Base-by-base conservation (phyloP, 352 stramenopile genomes). In the Pythium angustatum region DNA sequence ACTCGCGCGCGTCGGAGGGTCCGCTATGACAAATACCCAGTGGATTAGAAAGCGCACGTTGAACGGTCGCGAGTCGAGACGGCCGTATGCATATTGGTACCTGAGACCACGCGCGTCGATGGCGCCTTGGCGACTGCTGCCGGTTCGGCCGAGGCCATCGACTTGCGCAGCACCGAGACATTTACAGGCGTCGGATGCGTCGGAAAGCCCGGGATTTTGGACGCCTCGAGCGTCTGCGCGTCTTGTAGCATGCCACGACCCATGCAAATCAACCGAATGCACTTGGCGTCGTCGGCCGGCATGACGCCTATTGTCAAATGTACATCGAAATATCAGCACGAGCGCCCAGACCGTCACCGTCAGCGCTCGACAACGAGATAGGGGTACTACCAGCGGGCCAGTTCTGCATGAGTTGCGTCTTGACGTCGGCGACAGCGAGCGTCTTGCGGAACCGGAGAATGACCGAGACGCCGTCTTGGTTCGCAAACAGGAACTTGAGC, bases 141-240 rank as follows among this genome's bases (percentile, higher is more conserved):
- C 1, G 38, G 11, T 2, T 58, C 44, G 3, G 43, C 21, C 6
- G 57, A n/a, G 2, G 73, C 53, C 31, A 72, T 49, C 14, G 78
- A 50, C 61, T 72, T 85, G 28, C 77, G 77, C 33, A 90, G 88
- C 64, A 91, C 77, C 12, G 89, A 93, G 3, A 98, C 92, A 77
- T 98, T 98, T 48, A 98, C 83, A n/a, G 94, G 94, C 71, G 94
- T 98, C 47, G 94, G 87, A 65, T 98, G 93, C 40, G 91, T 98
- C 50, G 93, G 81, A 71, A 98, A 98, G n/a, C 85, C 76, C 12
- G 94, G 94, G 3, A 98, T 77, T 54, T 92, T 81, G 61, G 79
- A 86, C 22, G 78, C 71, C 48, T 84, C 75, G 22, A 98, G 78
- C 44, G 90, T 96, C 68, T 95, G 83, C 22, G 85, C 62, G 62